Evolutionary conservation across 495 filamentous ascomycete genomes (phyloP).

Genomic region (Aspergillus diversus): DNA sequence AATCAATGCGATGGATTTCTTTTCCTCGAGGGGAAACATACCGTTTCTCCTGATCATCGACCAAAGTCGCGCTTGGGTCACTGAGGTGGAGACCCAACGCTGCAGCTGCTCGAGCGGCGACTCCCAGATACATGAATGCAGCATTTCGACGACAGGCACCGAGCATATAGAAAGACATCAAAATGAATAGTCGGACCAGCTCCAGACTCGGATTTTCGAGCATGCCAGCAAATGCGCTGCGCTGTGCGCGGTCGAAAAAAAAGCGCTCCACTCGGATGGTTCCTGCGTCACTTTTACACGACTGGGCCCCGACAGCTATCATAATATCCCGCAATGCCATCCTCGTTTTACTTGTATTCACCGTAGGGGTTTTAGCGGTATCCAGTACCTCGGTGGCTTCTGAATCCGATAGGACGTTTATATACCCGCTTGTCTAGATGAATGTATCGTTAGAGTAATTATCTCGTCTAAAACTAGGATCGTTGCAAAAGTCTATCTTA

Average conservation of each 20-base stretch:
- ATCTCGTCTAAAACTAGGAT: not conserved
- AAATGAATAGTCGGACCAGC: slow-evolving; percentile 42
- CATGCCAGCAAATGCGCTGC: slow-evolving; percentile 39
- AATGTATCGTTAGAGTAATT: not conserved
- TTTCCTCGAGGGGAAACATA: not conserved
- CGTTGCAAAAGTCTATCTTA: slow-evolving; percentile 18
- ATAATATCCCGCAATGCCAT: slow-evolving; percentile 41
- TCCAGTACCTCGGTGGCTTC: slow-evolving; percentile 19
- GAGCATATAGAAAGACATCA: slow-evolving; percentile 54
- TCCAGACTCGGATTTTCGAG: slow-evolving; percentile 49
- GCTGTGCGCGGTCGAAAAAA: slow-evolving; percentile 46
- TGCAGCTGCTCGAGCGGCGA: slow-evolving; percentile 46
- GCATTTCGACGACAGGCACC: slow-evolving; percentile 52
- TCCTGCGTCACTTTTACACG: slow-evolving; percentile 29
- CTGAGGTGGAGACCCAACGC: slow-evolving; percentile 45
- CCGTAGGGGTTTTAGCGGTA: slow-evolving; percentile 12
- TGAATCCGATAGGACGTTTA: slow-evolving; percentile 29
- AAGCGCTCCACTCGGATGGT: slow-evolving; percentile 32
- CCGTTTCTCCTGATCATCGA: slow-evolving; percentile 28
- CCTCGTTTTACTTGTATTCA: slow-evolving; percentile 28
- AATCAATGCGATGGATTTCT: not conserved
- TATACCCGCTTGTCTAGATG: slow-evolving; percentile 38
- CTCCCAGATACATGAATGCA: slow-evolving; percentile 53
- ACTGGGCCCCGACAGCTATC: slow-evolving; percentile 49
- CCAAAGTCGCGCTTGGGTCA: not conserved